Conservation (phyloP, 2,329 filamentous ascomycete genomes). For the Colletotrichum abscissum region DNA sequence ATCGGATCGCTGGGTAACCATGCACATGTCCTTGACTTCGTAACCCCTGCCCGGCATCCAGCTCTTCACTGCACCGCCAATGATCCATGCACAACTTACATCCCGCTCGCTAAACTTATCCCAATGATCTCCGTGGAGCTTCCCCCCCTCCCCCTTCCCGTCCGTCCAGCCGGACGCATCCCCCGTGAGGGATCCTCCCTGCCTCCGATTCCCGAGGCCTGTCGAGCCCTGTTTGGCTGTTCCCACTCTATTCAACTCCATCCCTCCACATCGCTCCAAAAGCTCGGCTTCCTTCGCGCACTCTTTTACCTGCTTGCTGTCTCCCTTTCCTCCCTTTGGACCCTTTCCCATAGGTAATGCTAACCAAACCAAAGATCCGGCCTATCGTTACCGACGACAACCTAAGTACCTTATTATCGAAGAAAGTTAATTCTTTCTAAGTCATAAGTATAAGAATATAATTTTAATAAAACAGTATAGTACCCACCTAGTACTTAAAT, state of each 20-base stretch:
- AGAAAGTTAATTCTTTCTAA: too few relatives aligned
- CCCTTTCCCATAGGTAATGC: background rate
- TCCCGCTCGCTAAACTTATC: conserved; percentile 21
- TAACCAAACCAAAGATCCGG: background rate
- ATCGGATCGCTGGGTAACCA: background rate
- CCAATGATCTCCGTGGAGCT: background rate
- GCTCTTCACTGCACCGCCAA: conserved; percentile 11
- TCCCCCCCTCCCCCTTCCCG: background rate
- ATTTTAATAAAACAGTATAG: too few relatives aligned
- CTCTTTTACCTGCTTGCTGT: background rate
- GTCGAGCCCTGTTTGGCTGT: background rate
- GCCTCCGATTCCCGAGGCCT: background rate
- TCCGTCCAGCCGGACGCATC: conserved; percentile 19
- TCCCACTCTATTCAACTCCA: background rate
- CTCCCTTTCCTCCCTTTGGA: background rate
- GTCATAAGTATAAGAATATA: too few relatives aligned
- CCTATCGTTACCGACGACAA: background rate
- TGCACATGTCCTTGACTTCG: background rate
- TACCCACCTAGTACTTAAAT: too few relatives aligned
- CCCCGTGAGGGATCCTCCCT: conserved; percentile 23
- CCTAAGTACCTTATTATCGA: too few relatives aligned
- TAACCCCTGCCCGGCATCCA: background rate
- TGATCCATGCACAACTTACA: conserved; percentile 25
- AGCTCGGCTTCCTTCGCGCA: too few relatives aligned
- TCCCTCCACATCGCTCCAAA: background rate